phyloP scores from a whole-genome alignment of 108 stramenopile genomes.

The Nitzschia sp. region DNA sequence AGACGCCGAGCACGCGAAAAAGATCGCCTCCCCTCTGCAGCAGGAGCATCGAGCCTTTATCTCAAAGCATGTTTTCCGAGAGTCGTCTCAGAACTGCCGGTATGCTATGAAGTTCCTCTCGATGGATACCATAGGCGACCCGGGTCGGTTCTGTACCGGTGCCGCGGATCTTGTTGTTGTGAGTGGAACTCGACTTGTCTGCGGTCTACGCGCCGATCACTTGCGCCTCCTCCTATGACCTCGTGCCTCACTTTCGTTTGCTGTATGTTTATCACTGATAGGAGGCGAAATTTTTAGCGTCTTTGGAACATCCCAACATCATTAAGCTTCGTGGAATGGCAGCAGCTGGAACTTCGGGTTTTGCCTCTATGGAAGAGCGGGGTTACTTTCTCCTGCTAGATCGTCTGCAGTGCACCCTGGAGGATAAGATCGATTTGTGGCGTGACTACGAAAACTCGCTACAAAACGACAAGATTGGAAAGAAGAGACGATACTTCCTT shows the following conservation, averaged over 20 bases:
- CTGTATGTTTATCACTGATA: not conserved
- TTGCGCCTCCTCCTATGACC: not conserved
- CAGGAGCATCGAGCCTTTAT: conserved; percentile 46
- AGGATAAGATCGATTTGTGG: conserved; percentile 56
- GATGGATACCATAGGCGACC: conserved; percentile 50
- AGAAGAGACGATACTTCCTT: conserved; percentile 45
- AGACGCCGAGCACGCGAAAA: conserved; percentile 45
- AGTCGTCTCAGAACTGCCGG: conserved; percentile 47
- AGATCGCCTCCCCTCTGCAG: conserved; percentile 52
- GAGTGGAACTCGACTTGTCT: conserved; percentile 25
- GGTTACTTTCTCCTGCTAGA: conserved; percentile 85
- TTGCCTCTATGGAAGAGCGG: conserved; percentile 49
- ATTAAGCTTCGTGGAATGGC: conserved; percentile 75
- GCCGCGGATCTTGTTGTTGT: conserved; percentile 76
- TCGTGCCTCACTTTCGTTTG: conserved; percentile 3
- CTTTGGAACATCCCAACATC: conserved; percentile 60
- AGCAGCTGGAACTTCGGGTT: conserved; percentile 65
- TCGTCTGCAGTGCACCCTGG: conserved; percentile 76
- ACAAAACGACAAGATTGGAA: conserved; percentile 7
- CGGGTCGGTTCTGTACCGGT: conserved; percentile 62
- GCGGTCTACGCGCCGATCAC: too few relatives aligned
- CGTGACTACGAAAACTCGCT: conserved; percentile 39
- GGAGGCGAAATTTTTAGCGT: conserved; percentile 62
- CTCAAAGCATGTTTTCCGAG: conserved; percentile 48
- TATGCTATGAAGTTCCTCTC: conserved; percentile 74